Evolutionary conservation across 1,284 basidiomycete genomes (phyloP).

Genomic region (Neolentinus lepideus): DNA sequence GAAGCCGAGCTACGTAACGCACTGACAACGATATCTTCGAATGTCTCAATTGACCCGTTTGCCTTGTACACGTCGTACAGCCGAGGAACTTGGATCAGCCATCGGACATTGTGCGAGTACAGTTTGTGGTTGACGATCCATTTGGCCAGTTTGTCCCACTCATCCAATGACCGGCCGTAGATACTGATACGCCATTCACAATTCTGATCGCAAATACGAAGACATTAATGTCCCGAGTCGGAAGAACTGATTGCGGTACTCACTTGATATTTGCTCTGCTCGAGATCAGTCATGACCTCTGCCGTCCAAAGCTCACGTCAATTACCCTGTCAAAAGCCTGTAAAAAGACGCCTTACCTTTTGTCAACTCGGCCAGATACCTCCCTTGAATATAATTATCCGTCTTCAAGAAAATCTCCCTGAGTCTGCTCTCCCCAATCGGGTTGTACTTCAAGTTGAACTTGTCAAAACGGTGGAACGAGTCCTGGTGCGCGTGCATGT

Average conservation of each 20-base stretch:
- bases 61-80: constrained; percentile 96
- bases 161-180: constrained; percentile 74
- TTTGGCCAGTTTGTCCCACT: constrained; percentile 98
- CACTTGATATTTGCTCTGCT: constrained; percentile 98
- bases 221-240: not conserved
- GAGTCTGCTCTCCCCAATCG: constrained; percentile 90
- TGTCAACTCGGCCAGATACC: constrained; percentile 94
- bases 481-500: constrained; percentile 98
- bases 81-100: constrained; percentile 96
- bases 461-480: constrained; percentile 98
- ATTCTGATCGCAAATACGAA: constrained; percentile 39
- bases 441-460: constrained; percentile 91
- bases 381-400: constrained; percentile 88
- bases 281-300: constrained; percentile 96
- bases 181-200: constrained; percentile 97
- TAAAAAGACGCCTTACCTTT: constrained; percentile 45
- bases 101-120: constrained; percentile 94
- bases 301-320: constrained; percentile 1
- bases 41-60: constrained; percentile 79
- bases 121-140: constrained; percentile 96
- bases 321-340: not conserved
- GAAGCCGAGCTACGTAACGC: constrained; percentile 30
- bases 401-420: constrained; percentile 99
- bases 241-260: constrained; percentile 6
- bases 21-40: constrained; percentile 91